Evolutionary conservation across 2,329 filamentous ascomycete genomes (phyloP).

Genomic region (Lecanoromycetidae sp.): DNA sequence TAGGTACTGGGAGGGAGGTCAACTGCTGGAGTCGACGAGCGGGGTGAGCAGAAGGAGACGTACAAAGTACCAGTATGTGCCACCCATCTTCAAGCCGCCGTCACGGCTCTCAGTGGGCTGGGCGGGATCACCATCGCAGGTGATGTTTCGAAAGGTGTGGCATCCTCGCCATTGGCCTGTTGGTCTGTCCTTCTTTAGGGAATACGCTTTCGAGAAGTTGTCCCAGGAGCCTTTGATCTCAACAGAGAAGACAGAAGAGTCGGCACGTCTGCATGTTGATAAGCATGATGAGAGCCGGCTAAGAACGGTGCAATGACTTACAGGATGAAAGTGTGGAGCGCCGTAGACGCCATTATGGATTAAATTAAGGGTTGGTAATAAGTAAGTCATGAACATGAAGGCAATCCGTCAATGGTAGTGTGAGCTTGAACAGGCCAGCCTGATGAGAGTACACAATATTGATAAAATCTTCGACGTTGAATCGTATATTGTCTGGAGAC

Average conservation of each 20-base stretch:
- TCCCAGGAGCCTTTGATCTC: conserved; percentile 88
- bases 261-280: conserved; percentile 11
- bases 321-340: conserved; percentile 58
- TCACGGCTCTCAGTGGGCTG: conserved; percentile 46
- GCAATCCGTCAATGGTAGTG: not conserved
- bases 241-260: conserved; percentile 54
- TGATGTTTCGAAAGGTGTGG: conserved; percentile 73
- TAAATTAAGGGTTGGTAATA: not conserved
- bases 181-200: conserved; percentile 67
- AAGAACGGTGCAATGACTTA: conserved; percentile 40
- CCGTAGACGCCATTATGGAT: conserved; percentile 34
- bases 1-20: conserved; percentile 53
- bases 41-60: conserved; percentile 27
- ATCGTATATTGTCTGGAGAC: not conserved
- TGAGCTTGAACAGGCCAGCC: conserved; percentile 2
- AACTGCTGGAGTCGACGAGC: conserved; percentile 16
- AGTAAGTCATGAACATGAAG: not conserved
- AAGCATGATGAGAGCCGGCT: not conserved
- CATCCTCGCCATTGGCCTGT: conserved; percentile 80
- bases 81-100: conserved; percentile 81
- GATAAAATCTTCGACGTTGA: not conserved
- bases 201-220: conserved; percentile 70
- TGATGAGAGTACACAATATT: not conserved
- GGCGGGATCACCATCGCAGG: conserved; percentile 58
- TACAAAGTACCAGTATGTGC: conserved; percentile 93